phyloP scores from a whole-genome alignment of 2,329 filamentous ascomycete genomes.

The Venturia carpophila region DNA sequence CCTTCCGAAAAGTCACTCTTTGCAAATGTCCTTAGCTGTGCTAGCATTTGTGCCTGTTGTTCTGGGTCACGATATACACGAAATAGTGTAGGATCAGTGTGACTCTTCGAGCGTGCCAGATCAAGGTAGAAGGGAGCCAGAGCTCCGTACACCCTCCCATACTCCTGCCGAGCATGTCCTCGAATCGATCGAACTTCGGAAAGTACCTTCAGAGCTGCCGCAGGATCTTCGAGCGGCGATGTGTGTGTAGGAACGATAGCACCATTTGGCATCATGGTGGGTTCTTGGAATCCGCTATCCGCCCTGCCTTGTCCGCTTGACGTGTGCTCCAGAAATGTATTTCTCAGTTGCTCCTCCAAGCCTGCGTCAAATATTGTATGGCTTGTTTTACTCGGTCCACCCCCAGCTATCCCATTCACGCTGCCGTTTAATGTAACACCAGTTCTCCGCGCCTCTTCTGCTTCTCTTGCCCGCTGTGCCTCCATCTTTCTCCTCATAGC shows the following conservation, averaged over 20 bases:
- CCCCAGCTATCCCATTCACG: constrained; percentile 32
- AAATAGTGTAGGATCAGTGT: constrained; percentile 77
- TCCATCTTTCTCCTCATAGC: constrained; percentile 51
- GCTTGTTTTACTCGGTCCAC: constrained; percentile 34
- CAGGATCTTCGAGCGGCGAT: constrained; percentile 46
- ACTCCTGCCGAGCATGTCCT: constrained; percentile 80
- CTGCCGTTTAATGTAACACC: constrained; percentile 29
- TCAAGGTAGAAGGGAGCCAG: constrained; percentile 85
- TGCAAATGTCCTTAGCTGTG: constrained; percentile 70
- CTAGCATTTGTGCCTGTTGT: constrained; percentile 80
- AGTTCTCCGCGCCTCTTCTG: constrained; percentile 31
- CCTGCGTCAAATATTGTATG: constrained; percentile 68
- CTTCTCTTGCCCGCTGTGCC: constrained; percentile 38
- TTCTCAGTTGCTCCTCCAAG: constrained; percentile 55
- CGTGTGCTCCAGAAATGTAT: constrained; percentile 31
- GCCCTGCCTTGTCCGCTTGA: constrained; percentile 29
- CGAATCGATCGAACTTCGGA: constrained; percentile 67
- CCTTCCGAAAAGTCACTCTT: constrained; percentile 74
- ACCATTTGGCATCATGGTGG: constrained; percentile 44
- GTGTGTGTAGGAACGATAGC: constrained; percentile 25
- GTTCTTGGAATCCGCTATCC: constrained; percentile 72
- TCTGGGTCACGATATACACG: constrained; percentile 80
- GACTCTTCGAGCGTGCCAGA: constrained; percentile 61
- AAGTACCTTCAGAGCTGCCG: constrained; percentile 60
- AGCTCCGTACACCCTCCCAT: constrained; percentile 81